Base-by-base conservation (phyloP, 352 stramenopile genomes). In the Pythium scleroteichum region DNA sequence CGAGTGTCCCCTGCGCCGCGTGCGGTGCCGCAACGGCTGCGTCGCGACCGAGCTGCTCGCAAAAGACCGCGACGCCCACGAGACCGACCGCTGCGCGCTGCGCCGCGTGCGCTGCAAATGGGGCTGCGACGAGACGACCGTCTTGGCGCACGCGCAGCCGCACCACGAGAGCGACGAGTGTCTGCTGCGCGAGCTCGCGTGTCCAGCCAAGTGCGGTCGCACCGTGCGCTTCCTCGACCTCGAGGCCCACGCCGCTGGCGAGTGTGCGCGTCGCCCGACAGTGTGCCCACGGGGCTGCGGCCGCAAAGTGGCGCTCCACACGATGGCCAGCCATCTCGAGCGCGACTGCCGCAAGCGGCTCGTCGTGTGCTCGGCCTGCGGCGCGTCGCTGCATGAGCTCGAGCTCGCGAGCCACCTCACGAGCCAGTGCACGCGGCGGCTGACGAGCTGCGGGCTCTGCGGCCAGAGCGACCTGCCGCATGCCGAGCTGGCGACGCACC, bases 11-110 rank as follows among this genome's bases (percentile, higher is more conserved):
- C 59, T 73, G 23, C 81, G 81, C 8, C 60, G 66, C 14, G 82
- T 91, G 49, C 84, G 81, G 10, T 93, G 84, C 51, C 82, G 78
- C 59, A 89, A 90, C 49, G 81, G 84, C 41, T 93, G 84, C 47
- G 54, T 45, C 2, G 62, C 68, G 8, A 61, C 62, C 26, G 69
- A 73, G 39, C 27, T 91, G 33, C 46, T 79, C 16, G 57, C 64
- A 24, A 73, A 75, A 32, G 60, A 83, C 38, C 84, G 81, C 16
- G 49, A 64, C 12, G 6, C 59, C 17, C 84, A 93, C 50, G 84
- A 93, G 44, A 59, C 52, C 4, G 26, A 57, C 1, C 22, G 66
- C 2, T 93, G 81, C 48, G 23, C 59, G 1, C 61, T 90, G 23
- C 81, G 82, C 13, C 75, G 75, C 29, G 75, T 91, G 38, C 14